Conservation (phyloP, 2,329 filamentous ascomycete genomes). For the Monosporascus cannonballus region DNA sequence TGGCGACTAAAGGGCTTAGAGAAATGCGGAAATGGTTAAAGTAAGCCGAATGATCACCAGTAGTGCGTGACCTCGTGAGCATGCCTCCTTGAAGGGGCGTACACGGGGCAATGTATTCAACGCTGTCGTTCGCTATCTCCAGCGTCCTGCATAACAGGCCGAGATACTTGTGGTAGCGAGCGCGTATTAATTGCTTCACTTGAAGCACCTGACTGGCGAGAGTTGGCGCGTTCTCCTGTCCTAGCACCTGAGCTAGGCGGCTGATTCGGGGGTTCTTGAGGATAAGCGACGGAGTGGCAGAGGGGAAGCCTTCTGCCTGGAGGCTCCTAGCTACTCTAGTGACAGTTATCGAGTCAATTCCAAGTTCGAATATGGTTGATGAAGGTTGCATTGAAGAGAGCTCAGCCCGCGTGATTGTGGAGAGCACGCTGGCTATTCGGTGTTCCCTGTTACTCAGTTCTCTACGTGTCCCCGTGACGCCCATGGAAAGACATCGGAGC, state of each 20-base stretch:
- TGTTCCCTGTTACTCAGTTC: slow-evolving; percentile 32
- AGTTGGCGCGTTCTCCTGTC: slow-evolving; percentile 6
- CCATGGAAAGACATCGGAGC: slow-evolving; percentile 49
- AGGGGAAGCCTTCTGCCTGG: slow-evolving; percentile 53
- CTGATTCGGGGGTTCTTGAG: slow-evolving; percentile 54
- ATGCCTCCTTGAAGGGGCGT: slow-evolving; percentile 85
- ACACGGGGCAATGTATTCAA: slow-evolving; percentile 75
- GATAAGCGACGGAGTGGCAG: slow-evolving; percentile 59
- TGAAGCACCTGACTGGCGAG: slow-evolving; percentile 31
- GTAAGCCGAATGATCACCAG: slow-evolving; percentile 55
- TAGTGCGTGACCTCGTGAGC: slow-evolving; percentile 59
- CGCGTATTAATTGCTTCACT: slow-evolving; percentile 55
- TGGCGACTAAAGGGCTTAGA: slow-evolving; percentile 40
- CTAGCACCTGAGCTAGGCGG: slow-evolving; percentile 37
- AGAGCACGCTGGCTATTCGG: slow-evolving; percentile 48
- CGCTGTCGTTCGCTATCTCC: slow-evolving; percentile 38
- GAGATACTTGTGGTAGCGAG: slow-evolving; percentile 57
- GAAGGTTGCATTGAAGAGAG: slow-evolving; percentile 38
- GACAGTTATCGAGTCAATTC: slow-evolving; percentile 81
- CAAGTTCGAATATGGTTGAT: slow-evolving; percentile 77
- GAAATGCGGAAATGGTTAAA: slow-evolving; percentile 69
- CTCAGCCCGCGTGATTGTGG: slow-evolving; percentile 42
- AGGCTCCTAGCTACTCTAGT: slow-evolving; percentile 63
- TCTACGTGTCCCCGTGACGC: slow-evolving; percentile 13
- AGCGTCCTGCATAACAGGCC: slow-evolving; percentile 47